Evolutionary conservation across 805 yeast genomes (phyloP).

Genomic region (Debaryomyces castellii): DNA sequence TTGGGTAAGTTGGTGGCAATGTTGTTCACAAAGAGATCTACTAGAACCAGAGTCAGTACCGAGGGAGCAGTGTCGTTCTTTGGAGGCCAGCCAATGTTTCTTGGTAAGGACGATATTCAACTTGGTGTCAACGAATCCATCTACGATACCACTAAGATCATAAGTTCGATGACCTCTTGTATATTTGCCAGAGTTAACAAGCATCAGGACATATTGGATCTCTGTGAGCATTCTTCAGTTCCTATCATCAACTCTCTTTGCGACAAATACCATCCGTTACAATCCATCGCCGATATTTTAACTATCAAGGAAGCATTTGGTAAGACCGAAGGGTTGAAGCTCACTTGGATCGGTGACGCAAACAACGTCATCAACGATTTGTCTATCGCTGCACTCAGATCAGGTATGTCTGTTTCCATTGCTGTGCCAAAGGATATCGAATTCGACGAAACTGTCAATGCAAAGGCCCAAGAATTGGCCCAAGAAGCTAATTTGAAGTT

Average conservation of each 20-base stretch:
- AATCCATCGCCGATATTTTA: constrained; percentile 87
- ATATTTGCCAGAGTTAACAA: constrained; percentile 93
- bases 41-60: constrained; percentile 89
- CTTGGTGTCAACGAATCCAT: constrained; percentile 91
- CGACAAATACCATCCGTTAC: constrained; percentile 91
- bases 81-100: constrained; percentile 95
- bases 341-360: constrained; percentile 96
- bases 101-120: constrained; percentile 96
- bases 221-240: constrained; percentile 76
- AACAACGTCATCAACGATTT: constrained; percentile 94
- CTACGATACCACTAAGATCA: constrained; percentile 84
- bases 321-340: constrained; percentile 57
- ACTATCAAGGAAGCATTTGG: constrained; percentile 82
- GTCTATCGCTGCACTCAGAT: constrained; percentile 80
- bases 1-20: constrained; percentile 81
- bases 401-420: constrained; percentile 78
- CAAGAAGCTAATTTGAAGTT: constrained; percentile 43
- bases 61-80: constrained; percentile 93
- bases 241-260: constrained; percentile 94
- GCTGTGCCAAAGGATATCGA: constrained; percentile 82
- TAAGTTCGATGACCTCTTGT: constrained; percentile 95
- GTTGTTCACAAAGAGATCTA: constrained; percentile 87
- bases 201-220: constrained; percentile 77
- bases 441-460: constrained; percentile 54
- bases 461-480: constrained; percentile 54